Conservation (phyloP, 352 stramenopile species). For the Phytophthora tubulina region DNA sequence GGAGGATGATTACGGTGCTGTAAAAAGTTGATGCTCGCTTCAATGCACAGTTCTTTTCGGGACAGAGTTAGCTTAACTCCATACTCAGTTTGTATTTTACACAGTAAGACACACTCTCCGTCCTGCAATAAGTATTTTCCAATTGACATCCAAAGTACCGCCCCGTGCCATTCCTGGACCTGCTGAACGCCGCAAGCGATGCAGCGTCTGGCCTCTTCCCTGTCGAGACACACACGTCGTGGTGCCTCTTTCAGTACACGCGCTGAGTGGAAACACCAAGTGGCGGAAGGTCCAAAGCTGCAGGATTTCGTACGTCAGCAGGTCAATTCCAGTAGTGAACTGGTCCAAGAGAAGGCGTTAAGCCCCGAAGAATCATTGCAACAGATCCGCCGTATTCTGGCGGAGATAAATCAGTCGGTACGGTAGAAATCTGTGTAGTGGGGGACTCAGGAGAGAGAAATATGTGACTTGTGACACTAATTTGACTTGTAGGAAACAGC, state of each 20-base stretch:
- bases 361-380: conserved; percentile 41
- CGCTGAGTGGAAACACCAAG: conserved; percentile 45
- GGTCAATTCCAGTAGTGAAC: background rate
- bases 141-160: background rate
- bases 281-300: conserved; percentile 45
- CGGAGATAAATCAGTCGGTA: conserved; percentile 47
- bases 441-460: background rate
- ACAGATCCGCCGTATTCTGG: conserved; percentile 54
- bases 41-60: conserved; percentile 2
- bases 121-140: conserved; percentile 2
- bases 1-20: conserved; percentile 77
- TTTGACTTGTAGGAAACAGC: conserved; percentile 6
- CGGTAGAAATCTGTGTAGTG: background rate
- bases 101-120: background rate
- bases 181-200: conserved; percentile 10
- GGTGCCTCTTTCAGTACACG: conserved; percentile 29
- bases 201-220: conserved; percentile 11
- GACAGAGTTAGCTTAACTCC: conserved; percentile 2
- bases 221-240: conserved; percentile 1
- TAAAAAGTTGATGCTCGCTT: conserved; percentile 36
- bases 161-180: conserved; percentile 4
- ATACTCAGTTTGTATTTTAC: background rate
- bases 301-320: conserved; percentile 45
- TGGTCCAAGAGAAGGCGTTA: conserved; percentile 1
- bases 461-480: background rate